Evolutionary conservation across 441 rosid genomes (phyloP).

Genomic region (Mallotus repandus): DNA sequence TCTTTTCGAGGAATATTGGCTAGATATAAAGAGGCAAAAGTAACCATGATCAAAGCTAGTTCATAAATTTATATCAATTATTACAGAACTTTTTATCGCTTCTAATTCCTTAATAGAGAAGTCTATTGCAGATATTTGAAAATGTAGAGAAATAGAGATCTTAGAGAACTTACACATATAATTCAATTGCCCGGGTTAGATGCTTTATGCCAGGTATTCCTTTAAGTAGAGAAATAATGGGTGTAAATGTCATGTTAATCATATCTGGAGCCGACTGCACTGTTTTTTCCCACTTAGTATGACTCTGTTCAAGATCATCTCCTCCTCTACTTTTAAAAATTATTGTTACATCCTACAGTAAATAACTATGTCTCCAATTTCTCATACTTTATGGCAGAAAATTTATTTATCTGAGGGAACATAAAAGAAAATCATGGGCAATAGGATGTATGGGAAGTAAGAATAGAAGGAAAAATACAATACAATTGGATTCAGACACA

Average conservation of each 20-base stretch:
- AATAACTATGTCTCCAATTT: constrained; percentile 35
- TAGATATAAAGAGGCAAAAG: constrained; percentile 42
- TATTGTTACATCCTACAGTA: constrained; percentile 76
- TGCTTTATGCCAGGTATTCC: constrained; percentile 62
- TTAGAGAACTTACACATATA: constrained; percentile 51
- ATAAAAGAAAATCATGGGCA: neutral
- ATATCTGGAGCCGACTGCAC: constrained; percentile 64
- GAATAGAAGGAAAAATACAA: neutral
- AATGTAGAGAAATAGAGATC: neutral
- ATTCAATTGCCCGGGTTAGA: constrained; percentile 53
- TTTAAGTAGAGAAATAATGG: constrained; percentile 57
- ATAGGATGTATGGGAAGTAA: neutral
- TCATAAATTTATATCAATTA: neutral
- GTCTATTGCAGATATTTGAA: neutral
- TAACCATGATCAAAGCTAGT: neutral
- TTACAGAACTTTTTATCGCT: neutral
- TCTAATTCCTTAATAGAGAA: neutral
- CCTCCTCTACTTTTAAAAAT: constrained; percentile 80
- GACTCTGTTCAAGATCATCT: constrained; percentile 75
- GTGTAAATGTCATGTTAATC: constrained; percentile 66
- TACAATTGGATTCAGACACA: constrained; percentile 15
- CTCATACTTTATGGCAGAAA: constrained; percentile 15
- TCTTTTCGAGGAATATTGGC: constrained; percentile 48
- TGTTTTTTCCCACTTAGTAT: constrained; percentile 60
- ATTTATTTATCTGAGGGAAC: neutral